Evolutionary conservation across 139 green algal species (phyloP), one percentile per base, ranked within the genome.

Genomic region (Picochlorum sp.): DNA sequence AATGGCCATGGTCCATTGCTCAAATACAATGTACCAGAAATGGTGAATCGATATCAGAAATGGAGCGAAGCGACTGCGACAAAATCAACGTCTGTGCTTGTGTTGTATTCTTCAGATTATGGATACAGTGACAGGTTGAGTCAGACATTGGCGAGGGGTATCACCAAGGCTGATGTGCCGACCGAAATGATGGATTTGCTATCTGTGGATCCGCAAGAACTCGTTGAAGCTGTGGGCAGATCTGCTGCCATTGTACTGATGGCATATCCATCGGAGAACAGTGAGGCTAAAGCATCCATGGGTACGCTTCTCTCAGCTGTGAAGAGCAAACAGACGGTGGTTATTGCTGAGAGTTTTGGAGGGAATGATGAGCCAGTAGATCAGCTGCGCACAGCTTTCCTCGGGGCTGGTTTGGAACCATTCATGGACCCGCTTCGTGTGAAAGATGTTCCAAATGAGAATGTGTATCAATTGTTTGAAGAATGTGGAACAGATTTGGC

Each of bases 281-380:
- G 55, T 0, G 78, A 88, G 24, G 86, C 90, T 3, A 67, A 70
- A 20, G 74, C 66, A 6, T 71, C 76, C 0, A 64, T 96, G 21
- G 65, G 77, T 26, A 89, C 82, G 0, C 67, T 98, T 52, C 49
- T 90, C 3, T 85, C 79, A 3, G 68, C 81, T 2, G 28, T 92
- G 50, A 93, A 95, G 81, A 63, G 72, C 24, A 96, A 93, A 69
- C 89, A 97, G 45, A 80, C 90, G 74, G 77, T 97, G 7, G 45
- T 97, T 20, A 76, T 98, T n/a, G 89, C 84, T 4, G 92, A 98
- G 83, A 86, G 68, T 24, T 98, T 85, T 74, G 92, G 92, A 51
- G 91, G 91, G 7, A 60, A 81, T 13, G 92, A 98, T 67, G 92
- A 98, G 77, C 92, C 92, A 1, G 89, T 98, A 16, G 92, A 98